Evolutionary conservation across 768 basidiomycete genomes (phyloP).

Genomic region (Chlorophyllum brunneum): DNA sequence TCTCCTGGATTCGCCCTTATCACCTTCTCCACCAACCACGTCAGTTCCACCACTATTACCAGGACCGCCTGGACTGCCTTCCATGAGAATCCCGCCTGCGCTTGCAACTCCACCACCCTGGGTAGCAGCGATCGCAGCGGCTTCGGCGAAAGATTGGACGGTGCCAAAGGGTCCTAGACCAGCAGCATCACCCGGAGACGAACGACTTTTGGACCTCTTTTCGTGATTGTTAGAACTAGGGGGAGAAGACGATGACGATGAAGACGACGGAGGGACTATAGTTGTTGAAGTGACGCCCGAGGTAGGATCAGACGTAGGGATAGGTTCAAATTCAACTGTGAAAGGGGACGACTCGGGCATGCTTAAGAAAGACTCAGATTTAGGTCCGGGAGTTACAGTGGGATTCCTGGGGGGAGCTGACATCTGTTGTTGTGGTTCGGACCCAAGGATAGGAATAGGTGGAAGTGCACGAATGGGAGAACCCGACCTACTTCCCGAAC

Average conservation of each 20-base stretch:
- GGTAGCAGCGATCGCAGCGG: slow-evolving; percentile 3
- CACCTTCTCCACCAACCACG: not conserved
- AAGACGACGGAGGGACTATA: not conserved
- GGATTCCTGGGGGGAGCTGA: not conserved
- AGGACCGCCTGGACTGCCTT: not conserved
- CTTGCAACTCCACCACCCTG: not conserved
- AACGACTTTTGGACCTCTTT: slow-evolving; percentile 1
- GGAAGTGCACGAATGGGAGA: slow-evolving; percentile 9
- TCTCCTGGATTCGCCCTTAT: not conserved
- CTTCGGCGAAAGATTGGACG: slow-evolving; percentile 10
- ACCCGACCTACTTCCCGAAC: not conserved
- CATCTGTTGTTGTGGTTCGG: not conserved
- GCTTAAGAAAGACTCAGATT: slow-evolving; percentile 23
- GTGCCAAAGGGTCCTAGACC: not conserved
- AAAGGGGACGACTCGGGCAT: slow-evolving; percentile 45
- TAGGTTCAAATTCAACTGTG: slow-evolving; percentile 39
- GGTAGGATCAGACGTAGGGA: too few relatives aligned
- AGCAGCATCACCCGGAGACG: not conserved
- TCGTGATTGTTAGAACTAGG: not conserved
- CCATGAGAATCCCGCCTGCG: not conserved
- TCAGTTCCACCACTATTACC: not conserved
- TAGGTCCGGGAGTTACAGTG: not conserved
- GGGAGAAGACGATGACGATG: not conserved
- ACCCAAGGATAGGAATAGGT: slow-evolving; percentile 4
- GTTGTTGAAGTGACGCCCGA: not conserved